A percentile compares a stretch with the other conserved stretches of the same genome.
phyloP scores from a whole-genome alignment of 192 early-diverging fungal species.

The Phycomyces nitens region DNA sequence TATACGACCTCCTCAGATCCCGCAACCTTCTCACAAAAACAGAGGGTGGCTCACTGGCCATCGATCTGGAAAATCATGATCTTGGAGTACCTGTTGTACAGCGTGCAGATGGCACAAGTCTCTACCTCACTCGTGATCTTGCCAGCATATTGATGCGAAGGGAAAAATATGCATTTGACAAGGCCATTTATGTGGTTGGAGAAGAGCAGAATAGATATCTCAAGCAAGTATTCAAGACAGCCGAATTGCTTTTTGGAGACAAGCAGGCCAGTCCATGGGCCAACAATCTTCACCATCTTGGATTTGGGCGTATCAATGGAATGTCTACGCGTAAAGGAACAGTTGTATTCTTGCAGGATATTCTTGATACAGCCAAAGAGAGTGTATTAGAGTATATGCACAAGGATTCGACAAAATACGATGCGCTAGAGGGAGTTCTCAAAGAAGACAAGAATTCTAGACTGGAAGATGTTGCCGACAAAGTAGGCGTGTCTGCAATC shows the following conservation, averaged over 20 bases:
- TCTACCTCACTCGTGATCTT: constrained; percentile 91
- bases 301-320: constrained; percentile 85
- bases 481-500: constrained; percentile 83
- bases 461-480: constrained; percentile 68
- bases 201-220: constrained; percentile 82
- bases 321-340: constrained; percentile 93
- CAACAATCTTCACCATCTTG: constrained; percentile 68
- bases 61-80: constrained; percentile 73
- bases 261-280: constrained; percentile 19
- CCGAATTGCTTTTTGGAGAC: constrained; percentile 52
- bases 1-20: constrained; percentile 62
- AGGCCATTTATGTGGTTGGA: constrained; percentile 84
- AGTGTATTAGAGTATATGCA: constrained; percentile 77
- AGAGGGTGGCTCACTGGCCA: constrained; percentile 71
- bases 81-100: constrained; percentile 72
- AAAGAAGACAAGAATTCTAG: constrained; percentile 2
- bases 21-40: constrained; percentile 56
- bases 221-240: constrained; percentile 88
- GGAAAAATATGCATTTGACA: constrained; percentile 73
- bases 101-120: constrained; percentile 79
- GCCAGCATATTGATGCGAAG: constrained; percentile 78
- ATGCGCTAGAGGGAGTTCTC: neutral
- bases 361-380: constrained; percentile 76
- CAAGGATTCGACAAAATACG: neutral
- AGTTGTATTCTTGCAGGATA: constrained; percentile 90